These are phyloP conservation scores for Fusarium goolgardi DNA, from an alignment of 2,329 filamentous ascomycete genomes.

Conservation along the genomic window DNA sequence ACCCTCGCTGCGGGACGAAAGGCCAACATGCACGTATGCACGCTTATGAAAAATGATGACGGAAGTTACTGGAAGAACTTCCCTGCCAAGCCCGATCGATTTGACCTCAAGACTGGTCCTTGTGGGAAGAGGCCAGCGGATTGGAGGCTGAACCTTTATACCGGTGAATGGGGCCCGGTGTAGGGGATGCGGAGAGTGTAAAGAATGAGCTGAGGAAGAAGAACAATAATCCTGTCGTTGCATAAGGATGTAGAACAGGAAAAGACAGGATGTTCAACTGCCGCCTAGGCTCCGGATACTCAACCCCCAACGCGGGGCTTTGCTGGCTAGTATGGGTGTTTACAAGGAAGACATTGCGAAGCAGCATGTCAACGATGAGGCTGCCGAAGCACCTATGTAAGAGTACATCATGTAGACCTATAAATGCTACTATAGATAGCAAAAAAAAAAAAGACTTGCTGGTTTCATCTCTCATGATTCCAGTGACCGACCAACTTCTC, in stretches of 20 bases:
- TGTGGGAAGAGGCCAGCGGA: conserved; percentile 21
- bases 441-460: no score
- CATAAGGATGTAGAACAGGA: no score
- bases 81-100: conserved; percentile 23
- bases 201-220: conserved; percentile 28
- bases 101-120: conserved; percentile 27
- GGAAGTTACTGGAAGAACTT: conserved; percentile 29
- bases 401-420: no score
- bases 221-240: no score
- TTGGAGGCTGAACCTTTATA: conserved; percentile 13
- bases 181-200: conserved; percentile 30
- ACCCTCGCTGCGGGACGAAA: conserved; percentile 16
- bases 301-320: no score
- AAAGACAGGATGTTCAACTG: no score
- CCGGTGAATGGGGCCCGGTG: conserved; percentile 33
- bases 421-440: no score
- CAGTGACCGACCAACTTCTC: no score
- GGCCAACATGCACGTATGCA: conserved; percentile 24
- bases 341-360: no score
- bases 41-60: conserved; percentile 27
- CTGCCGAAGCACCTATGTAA: background rate
- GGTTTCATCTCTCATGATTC: no score
- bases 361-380: background rate
- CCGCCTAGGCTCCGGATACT: no score
- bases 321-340: no score